Evolutionary conservation across 2,329 filamentous ascomycete species (phyloP).

Genomic region (Plectosphaerella plurivora): DNA sequence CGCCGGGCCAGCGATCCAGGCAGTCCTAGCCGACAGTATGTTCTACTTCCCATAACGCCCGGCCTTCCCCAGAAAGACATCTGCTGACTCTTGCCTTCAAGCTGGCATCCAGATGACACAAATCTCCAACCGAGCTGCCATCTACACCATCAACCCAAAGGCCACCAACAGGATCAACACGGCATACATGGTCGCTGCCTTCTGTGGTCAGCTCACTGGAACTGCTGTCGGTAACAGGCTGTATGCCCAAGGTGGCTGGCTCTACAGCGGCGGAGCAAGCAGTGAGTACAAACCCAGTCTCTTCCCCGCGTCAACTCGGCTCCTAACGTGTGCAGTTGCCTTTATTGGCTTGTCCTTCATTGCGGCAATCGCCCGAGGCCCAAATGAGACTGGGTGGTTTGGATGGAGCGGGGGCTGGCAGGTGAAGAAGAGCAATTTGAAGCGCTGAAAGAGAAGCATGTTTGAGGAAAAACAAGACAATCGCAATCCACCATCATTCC

Average conservation of each 20-base stretch:
- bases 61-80: conserved; percentile 9
- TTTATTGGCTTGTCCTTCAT: conserved; percentile 4
- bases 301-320: background rate
- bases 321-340: background rate
- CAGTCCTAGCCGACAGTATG: conserved; percentile 55
- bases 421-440: background rate
- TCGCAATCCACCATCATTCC: too few species aligned
- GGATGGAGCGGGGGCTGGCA: conserved; percentile 25
- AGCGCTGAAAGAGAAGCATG: too few species aligned
- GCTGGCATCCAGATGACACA: conserved; percentile 68
- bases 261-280: conserved; percentile 37
- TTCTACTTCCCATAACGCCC: too few species aligned
- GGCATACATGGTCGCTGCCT: conserved; percentile 73
- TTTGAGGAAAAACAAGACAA: too few species aligned
- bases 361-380: conserved; percentile 22
- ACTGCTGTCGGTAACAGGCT: conserved; percentile 53
- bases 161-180: conserved; percentile 75
- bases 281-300: conserved; percentile 19
- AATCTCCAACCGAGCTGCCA: conserved; percentile 66
- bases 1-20: conserved; percentile 69
- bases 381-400: conserved; percentile 23
- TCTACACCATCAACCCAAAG: conserved; percentile 67
- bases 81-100: too few species aligned
- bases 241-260: conserved; percentile 48
- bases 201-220: conserved; percentile 71